These are phyloP conservation scores for Trichocomaceae sp. DNA, from an alignment of 2,329 filamentous ascomycete species.

Conservation along the genomic window DNA sequence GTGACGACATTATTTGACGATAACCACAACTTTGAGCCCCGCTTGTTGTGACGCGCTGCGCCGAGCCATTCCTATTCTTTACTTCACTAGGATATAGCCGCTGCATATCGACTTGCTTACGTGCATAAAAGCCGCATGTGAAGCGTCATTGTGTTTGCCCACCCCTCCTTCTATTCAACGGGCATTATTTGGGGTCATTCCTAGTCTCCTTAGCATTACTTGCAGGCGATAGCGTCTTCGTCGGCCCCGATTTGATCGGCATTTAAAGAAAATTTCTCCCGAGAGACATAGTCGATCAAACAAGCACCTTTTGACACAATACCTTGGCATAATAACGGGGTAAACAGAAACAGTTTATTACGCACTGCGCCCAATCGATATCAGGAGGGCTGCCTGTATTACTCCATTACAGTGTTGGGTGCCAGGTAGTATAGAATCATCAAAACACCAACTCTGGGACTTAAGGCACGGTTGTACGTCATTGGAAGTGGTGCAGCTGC, in stretches of 20 bases:
- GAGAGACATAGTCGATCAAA: neutral
- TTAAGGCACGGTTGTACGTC: conserved; percentile 9
- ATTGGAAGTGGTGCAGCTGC: conserved; percentile 3
- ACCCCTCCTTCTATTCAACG: neutral
- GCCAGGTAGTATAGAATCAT: conserved; percentile 3
- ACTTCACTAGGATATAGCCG: conserved; percentile 4
- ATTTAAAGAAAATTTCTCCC: conserved; percentile 10
- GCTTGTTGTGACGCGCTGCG: conserved; percentile 5
- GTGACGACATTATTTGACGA: neutral
- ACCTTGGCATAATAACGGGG: neutral
- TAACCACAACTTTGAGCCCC: conserved; percentile 2
- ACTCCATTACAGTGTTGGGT: conserved; percentile 3
- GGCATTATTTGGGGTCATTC: neutral
- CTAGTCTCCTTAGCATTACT: conserved; percentile 7
- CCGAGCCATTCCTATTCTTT: conserved; percentile 8
- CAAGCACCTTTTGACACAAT: neutral
- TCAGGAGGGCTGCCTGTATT: neutral
- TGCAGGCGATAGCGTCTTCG: conserved; percentile 13
- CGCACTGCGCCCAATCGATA: neutral
- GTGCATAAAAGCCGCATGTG: conserved; percentile 15
- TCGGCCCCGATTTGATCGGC: conserved; percentile 15
- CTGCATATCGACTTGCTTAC: conserved; percentile 14
- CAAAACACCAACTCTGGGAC: neutral
- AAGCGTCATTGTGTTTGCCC: conserved; percentile 11
- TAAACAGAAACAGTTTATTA: neutral